Evolutionary conservation across 257 asterid species (phyloP).

Genomic region (Lantana camara): DNA sequence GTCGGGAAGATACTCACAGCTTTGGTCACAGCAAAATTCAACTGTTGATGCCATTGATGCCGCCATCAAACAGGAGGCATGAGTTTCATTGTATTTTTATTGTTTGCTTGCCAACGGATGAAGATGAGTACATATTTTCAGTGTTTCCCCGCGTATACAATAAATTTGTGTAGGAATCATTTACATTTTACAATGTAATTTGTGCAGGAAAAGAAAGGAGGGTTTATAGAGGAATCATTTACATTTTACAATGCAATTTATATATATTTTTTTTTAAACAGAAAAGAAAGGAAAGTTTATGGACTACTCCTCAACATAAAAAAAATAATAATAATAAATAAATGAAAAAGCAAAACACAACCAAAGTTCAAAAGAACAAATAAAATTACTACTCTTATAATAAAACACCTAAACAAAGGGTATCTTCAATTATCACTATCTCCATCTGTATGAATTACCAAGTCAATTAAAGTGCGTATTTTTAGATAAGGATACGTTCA

Average conservation of each 20-base stretch:
- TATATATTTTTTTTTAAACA: no score
- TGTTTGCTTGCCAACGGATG: not conserved
- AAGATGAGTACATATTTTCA: conserved; percentile 22
- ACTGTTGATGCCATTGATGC: conserved; percentile 76
- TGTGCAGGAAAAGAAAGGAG: conserved; percentile 14
- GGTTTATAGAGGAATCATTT: conserved; percentile 18
- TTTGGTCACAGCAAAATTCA: conserved; percentile 90
- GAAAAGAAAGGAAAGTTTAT: conserved; percentile 1
- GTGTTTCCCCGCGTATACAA: not conserved
- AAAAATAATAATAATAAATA: no score
- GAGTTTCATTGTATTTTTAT: conserved; percentile 16
- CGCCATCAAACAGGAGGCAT: conserved; percentile 62
- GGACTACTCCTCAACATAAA: no score
- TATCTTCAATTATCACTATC: no score
- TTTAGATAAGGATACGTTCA: no score
- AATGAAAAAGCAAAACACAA: no score
- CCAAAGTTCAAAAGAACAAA: no score
- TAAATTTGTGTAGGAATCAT: conserved; percentile 11
- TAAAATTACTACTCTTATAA: no score
- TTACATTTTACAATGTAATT: conserved; percentile 17
- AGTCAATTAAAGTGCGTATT: no score
- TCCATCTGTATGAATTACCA: no score
- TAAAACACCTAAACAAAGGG: no score
- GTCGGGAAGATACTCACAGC: conserved; percentile 88
- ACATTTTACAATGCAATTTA: conserved; percentile 12